These are phyloP conservation scores for Kwoniella sp. DNA, from an alignment of 768 basidiomycete genomes.

Conservation along the genomic window DNA sequence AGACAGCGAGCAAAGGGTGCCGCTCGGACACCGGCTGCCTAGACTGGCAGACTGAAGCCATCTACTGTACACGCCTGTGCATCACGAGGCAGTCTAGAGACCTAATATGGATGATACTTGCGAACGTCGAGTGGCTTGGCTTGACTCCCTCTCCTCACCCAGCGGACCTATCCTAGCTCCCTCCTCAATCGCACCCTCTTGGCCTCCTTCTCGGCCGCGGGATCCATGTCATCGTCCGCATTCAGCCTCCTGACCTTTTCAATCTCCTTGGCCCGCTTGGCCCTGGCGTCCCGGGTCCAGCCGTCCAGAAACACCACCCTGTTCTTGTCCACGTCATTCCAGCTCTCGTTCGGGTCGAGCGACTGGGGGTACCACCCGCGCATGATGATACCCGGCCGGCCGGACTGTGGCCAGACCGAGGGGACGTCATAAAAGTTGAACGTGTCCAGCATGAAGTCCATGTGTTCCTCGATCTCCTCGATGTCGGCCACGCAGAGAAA, in stretches of 20 bases:
- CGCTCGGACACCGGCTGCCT: too few relatives aligned
- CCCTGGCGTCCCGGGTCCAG: not conserved
- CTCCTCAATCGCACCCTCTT: not conserved
- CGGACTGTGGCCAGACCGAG: not conserved
- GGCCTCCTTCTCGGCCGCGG: not conserved
- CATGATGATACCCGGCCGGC: conserved; percentile 8
- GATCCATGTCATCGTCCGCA: not conserved
- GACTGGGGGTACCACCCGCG: conserved; percentile 11
- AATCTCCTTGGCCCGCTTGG: conserved; percentile 3
- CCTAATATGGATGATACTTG: too few relatives aligned
- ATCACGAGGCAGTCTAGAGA: too few relatives aligned
- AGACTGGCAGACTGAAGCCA: too few relatives aligned
- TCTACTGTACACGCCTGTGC: too few relatives aligned
- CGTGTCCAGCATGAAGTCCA: conserved; percentile 7
- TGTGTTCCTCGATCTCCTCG: conserved; percentile 12
- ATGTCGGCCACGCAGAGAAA: conserved; percentile 15
- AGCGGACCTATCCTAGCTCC: not conserved
- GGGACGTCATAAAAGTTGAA: conserved; percentile 8
- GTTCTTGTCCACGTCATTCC: conserved; percentile 8
- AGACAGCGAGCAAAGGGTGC: too few relatives aligned
- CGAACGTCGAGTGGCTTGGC: too few relatives aligned
- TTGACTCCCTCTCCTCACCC: too few relatives aligned
- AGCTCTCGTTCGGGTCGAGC: conserved; percentile 5
- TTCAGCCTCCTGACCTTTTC: conserved; percentile 1
- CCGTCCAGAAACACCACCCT: conserved; percentile 10